Evolutionary conservation across 345 rosid genomes (phyloP).

Genomic region (Euclidium syriacum): DNA sequence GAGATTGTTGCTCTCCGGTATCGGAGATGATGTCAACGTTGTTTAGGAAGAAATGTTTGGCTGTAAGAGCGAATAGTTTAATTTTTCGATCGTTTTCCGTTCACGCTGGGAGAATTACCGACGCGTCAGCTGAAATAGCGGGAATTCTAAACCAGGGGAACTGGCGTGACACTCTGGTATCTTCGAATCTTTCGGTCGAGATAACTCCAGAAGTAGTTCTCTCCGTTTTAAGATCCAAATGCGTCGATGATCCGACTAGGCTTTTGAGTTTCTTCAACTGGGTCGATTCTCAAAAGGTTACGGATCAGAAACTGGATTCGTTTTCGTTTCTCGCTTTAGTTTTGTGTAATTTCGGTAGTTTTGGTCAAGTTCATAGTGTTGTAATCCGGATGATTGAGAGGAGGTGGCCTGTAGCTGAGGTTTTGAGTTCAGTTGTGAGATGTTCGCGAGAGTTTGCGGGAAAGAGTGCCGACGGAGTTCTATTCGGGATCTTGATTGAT

Average conservation of each 20-base stretch:
- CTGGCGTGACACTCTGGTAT: constrained; percentile 46
- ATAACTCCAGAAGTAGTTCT: constrained; percentile 59
- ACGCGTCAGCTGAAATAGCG: constrained; percentile 32
- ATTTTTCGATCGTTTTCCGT: constrained; percentile 29
- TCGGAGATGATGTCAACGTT: constrained; percentile 18
- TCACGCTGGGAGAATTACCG: neutral
- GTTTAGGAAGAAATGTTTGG: neutral
- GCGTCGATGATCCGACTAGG: constrained; percentile 43
- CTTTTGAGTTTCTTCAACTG: constrained; percentile 62
- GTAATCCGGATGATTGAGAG: constrained; percentile 41
- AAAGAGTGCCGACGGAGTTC: constrained; percentile 17
- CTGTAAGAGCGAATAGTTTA: neutral
- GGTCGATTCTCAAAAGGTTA: constrained; percentile 37
- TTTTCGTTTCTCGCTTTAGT: constrained; percentile 47
- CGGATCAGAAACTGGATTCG: constrained; percentile 42
- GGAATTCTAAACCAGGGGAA: constrained; percentile 37
- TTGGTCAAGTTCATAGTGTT: constrained; percentile 37
- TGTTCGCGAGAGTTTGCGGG: constrained; percentile 34
- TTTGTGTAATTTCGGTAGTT: constrained; percentile 46
- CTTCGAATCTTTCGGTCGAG: constrained; percentile 33
- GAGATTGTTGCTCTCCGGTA: constrained; percentile 5
- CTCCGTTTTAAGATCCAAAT: constrained; percentile 44
- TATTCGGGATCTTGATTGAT: constrained; percentile 52
- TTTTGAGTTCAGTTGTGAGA: constrained; percentile 46
- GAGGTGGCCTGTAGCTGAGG: constrained; percentile 34